A percentile compares a stretch with the other conserved stretches of the same genome.
Conservation (phyloP, 2,329 filamentous ascomycete species). For the Thermothelomyces thermophilus region DNA sequence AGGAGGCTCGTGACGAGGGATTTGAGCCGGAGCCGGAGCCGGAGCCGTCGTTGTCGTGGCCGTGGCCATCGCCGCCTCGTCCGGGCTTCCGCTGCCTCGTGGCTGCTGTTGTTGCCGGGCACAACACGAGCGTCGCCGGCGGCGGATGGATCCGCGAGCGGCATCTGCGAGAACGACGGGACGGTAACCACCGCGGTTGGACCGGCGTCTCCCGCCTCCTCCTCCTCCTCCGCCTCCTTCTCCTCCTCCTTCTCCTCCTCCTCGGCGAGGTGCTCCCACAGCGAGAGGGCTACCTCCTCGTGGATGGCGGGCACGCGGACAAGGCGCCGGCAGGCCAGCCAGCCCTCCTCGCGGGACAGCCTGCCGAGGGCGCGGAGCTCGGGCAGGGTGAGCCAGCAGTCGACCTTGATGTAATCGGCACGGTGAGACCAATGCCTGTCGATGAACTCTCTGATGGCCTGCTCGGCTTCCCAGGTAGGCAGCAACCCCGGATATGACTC, state of each 20-base stretch:
- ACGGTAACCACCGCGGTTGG: no score
- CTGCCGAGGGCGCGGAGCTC: constrained; percentile 21
- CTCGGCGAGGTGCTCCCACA: constrained; percentile 18
- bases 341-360: constrained; percentile 17
- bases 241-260: no score
- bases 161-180: no score
- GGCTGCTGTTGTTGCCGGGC: no score
- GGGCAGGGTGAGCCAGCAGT: constrained; percentile 19
- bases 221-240: no score
- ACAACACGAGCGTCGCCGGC: no score
- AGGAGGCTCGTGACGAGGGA: not conserved
- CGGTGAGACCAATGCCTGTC: constrained; percentile 16
- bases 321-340: constrained; percentile 18
- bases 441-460: constrained; percentile 19
- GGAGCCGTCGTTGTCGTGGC: no score
- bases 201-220: no score
- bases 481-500: not conserved
- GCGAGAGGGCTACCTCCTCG: constrained; percentile 21
- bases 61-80: no score
- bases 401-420: constrained; percentile 15
- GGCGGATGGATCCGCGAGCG: no score
- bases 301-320: constrained; percentile 24
- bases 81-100: no score
- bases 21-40: no score
- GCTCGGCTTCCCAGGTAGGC: constrained; percentile 16